These are phyloP conservation scores for Fraxinus dipetala DNA, from an alignment of 305 asterid species.

Conservation along the genomic window DNA sequence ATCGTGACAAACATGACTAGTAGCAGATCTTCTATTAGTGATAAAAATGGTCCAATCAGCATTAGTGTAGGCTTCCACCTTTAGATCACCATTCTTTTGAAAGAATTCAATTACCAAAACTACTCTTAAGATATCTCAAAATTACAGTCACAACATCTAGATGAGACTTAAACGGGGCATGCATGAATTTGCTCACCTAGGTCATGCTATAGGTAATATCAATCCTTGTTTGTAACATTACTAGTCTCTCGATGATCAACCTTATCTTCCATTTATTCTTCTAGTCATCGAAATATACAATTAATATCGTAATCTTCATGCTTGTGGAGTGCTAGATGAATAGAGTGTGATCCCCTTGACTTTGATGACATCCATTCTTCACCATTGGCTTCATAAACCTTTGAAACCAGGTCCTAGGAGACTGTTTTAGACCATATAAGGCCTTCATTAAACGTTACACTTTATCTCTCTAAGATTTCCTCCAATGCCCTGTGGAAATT, in stretches of 20 bases:
- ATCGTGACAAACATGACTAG: too few relatives aligned
- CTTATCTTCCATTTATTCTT: neutral
- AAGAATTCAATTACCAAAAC: too few relatives aligned
- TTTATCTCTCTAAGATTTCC: neutral
- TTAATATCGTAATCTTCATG: neutral
- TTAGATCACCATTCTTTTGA: too few relatives aligned
- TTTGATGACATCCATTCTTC: too few relatives aligned
- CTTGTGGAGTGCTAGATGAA: neutral
- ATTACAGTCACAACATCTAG: too few relatives aligned
- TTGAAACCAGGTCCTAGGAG: neutral
- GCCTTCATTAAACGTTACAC: neutral
- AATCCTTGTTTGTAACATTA: neutral
- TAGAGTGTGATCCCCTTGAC: neutral
- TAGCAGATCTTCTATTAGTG: too few relatives aligned
- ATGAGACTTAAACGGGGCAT: neutral
- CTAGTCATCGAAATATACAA: neutral
- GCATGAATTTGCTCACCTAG: neutral
- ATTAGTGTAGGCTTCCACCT: too few relatives aligned
- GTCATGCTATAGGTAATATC: neutral
- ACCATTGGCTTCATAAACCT: neutral
- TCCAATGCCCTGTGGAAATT: neutral
- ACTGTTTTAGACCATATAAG: neutral
- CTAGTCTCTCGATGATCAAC: neutral
- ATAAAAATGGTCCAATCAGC: too few relatives aligned
- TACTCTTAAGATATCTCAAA: neutral